Base-by-base conservation (phyloP, 2,329 filamentous ascomycete species). In the Colletotrichum sp. region DNA sequence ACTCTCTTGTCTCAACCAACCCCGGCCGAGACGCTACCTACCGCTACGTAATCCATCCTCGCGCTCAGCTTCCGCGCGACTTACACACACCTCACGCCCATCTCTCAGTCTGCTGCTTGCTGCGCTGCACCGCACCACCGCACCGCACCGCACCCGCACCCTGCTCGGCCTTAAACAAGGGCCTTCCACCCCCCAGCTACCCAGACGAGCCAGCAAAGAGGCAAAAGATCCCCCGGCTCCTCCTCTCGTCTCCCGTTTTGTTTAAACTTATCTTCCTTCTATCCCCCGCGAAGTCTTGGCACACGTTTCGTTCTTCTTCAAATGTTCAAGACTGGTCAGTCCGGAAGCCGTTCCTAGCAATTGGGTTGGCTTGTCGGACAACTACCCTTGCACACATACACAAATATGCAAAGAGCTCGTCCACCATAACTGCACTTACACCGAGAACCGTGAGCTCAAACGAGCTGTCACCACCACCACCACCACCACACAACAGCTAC, bases 41-140 rank as follows among this genome's bases (percentile, higher is more conserved):
- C 71, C 69, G 69, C 72, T 75, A 75, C 73, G 73, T 75, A 75
- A 75, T 75, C 61, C 65, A 75, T 73, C 70, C 33, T 75, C 66
- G 66, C 65, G 70, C 73, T 70, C 66, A 73, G 66, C 70, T 73
- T 75, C 66, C 66, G 73, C 65, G 70, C 66, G 70, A 73, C 70
- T 72, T 69, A 68, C 66, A 73, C 70, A 68, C 66, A 68, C 65
- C 47, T 47, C 58, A 33, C 57, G 34, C 58, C 29, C 43, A 64
- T 62, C 70, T 61, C 33, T 43, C 57, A 27, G 16, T 54, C 65
- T 59, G 65, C 63, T 34, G 55, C 13, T 51, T 57, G 36, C 31
- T 63, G 51, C 36, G 54, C 69, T 29, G 55, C 36, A 67, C 62
- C 54, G 73, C 65, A 73, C 57, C 57, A 59, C 33, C 57, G 59